A percentile compares a stretch with the other conserved stretches of the same genome.
These are phyloP conservation scores for Paraleonurus japonicus DNA, from an alignment of 257 asterid species.

Conservation along the genomic window DNA sequence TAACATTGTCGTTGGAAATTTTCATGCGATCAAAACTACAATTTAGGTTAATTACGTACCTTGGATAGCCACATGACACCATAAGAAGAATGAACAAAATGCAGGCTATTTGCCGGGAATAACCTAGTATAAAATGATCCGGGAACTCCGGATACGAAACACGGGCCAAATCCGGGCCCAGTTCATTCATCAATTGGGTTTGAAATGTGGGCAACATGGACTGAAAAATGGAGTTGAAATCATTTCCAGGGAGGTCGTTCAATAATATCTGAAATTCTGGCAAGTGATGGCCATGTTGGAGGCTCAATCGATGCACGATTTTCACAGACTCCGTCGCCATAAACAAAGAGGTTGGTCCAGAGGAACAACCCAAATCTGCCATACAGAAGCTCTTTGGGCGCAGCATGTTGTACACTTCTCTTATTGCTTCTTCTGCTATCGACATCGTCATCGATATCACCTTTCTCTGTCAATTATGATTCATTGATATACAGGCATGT, in stretches of 20 bases:
- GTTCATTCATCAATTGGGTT: constrained; percentile 24
- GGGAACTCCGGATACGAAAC: constrained; percentile 49
- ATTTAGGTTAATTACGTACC: constrained; percentile 23
- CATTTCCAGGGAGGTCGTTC: constrained; percentile 71
- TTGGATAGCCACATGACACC: constrained; percentile 71
- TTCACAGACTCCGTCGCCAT: constrained; percentile 33
- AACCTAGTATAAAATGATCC: constrained; percentile 67
- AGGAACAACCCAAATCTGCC: constrained; percentile 74
- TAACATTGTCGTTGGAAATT: no score
- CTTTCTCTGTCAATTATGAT: constrained; percentile 29
- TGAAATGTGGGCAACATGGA: constrained; percentile 35
- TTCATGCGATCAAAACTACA: no score
- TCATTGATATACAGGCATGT: no score
- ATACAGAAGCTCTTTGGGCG: constrained; percentile 31
- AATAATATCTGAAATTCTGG: constrained; percentile 50
- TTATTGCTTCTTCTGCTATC: constrained; percentile 43
- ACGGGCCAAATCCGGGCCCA: constrained; percentile 30
- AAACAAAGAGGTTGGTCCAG: constrained; percentile 59
- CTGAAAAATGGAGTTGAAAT: constrained; percentile 57
- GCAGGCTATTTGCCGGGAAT: constrained; percentile 46
- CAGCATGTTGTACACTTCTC: constrained; percentile 20
- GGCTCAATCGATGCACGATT: constrained; percentile 23
- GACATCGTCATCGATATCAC: constrained; percentile 45
- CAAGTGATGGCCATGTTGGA: constrained; percentile 8
- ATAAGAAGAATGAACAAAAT: constrained; percentile 68